Evolutionary conservation across 129 eudicot species (phyloP).

Genomic region (Calendula officinalis): DNA sequence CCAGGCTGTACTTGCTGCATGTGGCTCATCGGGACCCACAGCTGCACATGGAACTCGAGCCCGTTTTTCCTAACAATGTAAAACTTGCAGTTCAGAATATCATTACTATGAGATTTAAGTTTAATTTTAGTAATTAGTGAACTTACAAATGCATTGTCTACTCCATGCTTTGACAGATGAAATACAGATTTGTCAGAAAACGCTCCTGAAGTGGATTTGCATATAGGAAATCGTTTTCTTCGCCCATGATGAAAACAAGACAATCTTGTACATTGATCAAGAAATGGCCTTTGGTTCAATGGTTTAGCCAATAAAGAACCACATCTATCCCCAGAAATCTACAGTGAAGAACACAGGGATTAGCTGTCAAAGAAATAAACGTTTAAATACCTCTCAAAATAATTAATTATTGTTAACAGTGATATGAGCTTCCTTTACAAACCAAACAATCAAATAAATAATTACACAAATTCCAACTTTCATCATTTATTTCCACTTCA

Average conservation of each 20-base stretch:
- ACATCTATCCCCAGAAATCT: slow-evolving; percentile 52
- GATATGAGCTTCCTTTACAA: neutral
- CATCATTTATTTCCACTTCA: slow-evolving; percentile 9
- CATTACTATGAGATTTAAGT: neutral
- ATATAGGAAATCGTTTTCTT: slow-evolving; percentile 38
- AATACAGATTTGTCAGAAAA: slow-evolving; percentile 67
- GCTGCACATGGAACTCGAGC: slow-evolving; percentile 59
- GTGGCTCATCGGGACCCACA: slow-evolving; percentile 99
- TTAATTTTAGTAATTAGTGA: slow-evolving; percentile 2
- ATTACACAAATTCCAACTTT: neutral
- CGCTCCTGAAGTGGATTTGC: slow-evolving; percentile 44
- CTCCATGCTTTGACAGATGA: slow-evolving; percentile 44
- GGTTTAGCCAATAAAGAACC: slow-evolving; percentile 40
- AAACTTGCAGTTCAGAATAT: neutral
- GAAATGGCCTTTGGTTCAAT: slow-evolving; percentile 26
- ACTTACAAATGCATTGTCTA: slow-evolving; percentile 52
- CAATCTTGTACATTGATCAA: slow-evolving; percentile 38
- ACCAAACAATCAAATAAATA: neutral
- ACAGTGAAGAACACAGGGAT: slow-evolving; percentile 4
- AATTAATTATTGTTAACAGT: neutral
- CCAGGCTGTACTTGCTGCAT: slow-evolving; percentile 96
- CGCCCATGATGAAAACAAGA: slow-evolving; percentile 64
- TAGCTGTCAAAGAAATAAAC: neutral
- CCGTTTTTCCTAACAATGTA: slow-evolving; percentile 40
- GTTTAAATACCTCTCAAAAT: neutral